A percentile compares a stretch with the other conserved stretches of the same genome.
phyloP scores from a whole-genome alignment of 2,329 filamentous ascomycete genomes.

The Aspergillus calidoustus region DNA sequence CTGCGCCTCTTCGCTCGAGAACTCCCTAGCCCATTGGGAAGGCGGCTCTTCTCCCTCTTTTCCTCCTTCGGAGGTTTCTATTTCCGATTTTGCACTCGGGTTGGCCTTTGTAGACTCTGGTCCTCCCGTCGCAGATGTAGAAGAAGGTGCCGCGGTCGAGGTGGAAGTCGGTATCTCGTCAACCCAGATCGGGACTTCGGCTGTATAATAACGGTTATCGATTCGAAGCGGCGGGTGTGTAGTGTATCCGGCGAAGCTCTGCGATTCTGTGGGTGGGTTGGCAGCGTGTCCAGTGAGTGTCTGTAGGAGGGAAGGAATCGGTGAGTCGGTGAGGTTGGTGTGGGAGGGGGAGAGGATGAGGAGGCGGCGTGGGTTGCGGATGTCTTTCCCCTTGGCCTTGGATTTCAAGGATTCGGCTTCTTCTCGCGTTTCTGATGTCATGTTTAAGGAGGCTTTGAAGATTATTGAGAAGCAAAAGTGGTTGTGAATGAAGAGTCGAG shows the following conservation, averaged over 20 bases:
- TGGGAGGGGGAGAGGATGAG: constrained; percentile 46
- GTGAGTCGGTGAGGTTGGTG: constrained; percentile 30
- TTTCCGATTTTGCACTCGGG: constrained; percentile 1
- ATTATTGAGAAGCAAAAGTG: background rate
- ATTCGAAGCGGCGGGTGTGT: constrained; percentile 48
- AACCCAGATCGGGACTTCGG: constrained; percentile 52
- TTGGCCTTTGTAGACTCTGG: background rate
- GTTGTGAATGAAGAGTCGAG: background rate
- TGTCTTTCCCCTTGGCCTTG: constrained; percentile 19
- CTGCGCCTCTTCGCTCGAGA: constrained; percentile 45
- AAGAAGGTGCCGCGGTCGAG: background rate
- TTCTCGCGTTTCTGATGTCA: background rate
- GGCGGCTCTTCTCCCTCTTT: constrained; percentile 18
- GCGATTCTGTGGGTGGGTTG: constrained; percentile 27
- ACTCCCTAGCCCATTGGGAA: constrained; percentile 45
- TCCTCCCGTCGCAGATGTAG: background rate
- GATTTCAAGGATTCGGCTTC: background rate
- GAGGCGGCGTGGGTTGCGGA: constrained; percentile 47
- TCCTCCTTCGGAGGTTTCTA: background rate
- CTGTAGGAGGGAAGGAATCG: constrained; percentile 42
- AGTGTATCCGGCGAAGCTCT: constrained; percentile 52
- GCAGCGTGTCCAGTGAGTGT: constrained; percentile 40
- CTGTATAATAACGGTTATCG: constrained; percentile 49
- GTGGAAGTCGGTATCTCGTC: constrained; percentile 45
- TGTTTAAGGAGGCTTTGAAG: background rate